Evolutionary conservation across 2,329 filamentous ascomycete genomes (phyloP), one percentile per base, ranked within the genome.

Genomic region (Helotiales sp.): DNA sequence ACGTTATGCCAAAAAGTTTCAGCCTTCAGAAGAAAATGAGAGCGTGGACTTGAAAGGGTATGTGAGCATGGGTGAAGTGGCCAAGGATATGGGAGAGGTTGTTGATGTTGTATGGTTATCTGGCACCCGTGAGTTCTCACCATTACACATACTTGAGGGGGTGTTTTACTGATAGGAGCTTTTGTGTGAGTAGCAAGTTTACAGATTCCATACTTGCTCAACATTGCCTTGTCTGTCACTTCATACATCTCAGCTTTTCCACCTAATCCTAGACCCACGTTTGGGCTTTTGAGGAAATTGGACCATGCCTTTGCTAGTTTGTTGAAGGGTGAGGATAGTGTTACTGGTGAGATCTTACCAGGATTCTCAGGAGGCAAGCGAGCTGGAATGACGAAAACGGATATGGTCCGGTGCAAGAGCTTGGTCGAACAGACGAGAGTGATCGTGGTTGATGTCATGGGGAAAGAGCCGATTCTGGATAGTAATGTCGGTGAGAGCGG

Each of bases 331-430:
- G 75, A 81, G 57, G 86, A 96, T 67, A 74, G 86, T 3, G 82
- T 86, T 13, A 87, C 87, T 0, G 81, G 82, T 0, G 83, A 87
- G 36, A 67, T 77, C 0, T 76, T 96, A 1, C 86, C 90, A 0
- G 91, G 91, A 0, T 91, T 93, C 61, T 83, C 85, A 62, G 79
- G 76, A 6, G 82, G 82, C 0, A 75, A 79, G 5, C 74, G 78
- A 58, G 64, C 71, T 0, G 88, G 90, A 0, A 87, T 90, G 77
- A 91, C 86, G 1, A 78, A 74, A 17, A 93, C 90, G 0, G 91
- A 97, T 71, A 96, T 95, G 80, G 91, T 98, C 7, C 83, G 93
- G 38, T 88, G 93, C 63, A 88, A 90, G 69, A 90, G 90, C 68
- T 76, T 96, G 29, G 89, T 92, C 0, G 90, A 96, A 69, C 83